A percentile compares a stretch with the other conserved stretches of the same genome.
phyloP scores from a whole-genome alignment of 495 filamentous ascomycete genomes.

The Xylaria cubensis region DNA sequence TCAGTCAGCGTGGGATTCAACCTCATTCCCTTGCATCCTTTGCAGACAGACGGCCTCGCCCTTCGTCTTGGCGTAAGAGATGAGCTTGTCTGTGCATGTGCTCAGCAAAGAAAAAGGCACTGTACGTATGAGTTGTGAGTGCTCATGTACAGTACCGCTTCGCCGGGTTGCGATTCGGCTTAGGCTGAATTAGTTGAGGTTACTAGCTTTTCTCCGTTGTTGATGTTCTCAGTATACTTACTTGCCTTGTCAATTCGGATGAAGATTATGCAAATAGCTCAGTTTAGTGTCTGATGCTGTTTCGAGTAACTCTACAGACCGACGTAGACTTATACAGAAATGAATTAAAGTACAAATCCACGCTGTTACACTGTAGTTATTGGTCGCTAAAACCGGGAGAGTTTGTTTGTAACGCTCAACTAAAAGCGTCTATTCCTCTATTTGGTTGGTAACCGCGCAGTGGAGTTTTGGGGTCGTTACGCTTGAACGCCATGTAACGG shows the following conservation, averaged over 20 bases:
- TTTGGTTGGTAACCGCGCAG: not conserved
- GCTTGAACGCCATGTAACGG: conserved; percentile 4
- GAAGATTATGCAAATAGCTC: not conserved
- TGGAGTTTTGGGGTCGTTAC: not conserved
- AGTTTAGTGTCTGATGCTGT: not conserved
- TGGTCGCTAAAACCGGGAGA: not conserved
- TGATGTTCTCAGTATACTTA: not conserved
- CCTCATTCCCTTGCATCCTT: not conserved
- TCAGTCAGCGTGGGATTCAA: not conserved
- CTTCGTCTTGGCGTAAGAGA: not conserved
- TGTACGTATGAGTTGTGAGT: not conserved
- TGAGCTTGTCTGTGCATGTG: not conserved
- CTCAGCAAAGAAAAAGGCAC: not conserved
- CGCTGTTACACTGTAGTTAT: not conserved
- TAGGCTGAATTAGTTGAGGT: not conserved
- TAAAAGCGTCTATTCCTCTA: not conserved
- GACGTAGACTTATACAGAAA: not conserved
- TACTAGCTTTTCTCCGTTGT: not conserved
- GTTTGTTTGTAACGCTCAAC: not conserved
- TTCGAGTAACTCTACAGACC: not conserved
- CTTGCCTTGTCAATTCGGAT: not conserved
- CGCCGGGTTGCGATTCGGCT: not conserved
- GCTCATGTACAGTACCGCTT: not conserved
- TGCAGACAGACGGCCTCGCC: not conserved
- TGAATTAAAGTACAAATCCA: not conserved